Percentiles rank a stretch among this genome's conserved stretches.
These are phyloP conservation scores for Whalleya microplaca DNA, from an alignment of 2,329 filamentous ascomycete species.

Conservation along the genomic window DNA sequence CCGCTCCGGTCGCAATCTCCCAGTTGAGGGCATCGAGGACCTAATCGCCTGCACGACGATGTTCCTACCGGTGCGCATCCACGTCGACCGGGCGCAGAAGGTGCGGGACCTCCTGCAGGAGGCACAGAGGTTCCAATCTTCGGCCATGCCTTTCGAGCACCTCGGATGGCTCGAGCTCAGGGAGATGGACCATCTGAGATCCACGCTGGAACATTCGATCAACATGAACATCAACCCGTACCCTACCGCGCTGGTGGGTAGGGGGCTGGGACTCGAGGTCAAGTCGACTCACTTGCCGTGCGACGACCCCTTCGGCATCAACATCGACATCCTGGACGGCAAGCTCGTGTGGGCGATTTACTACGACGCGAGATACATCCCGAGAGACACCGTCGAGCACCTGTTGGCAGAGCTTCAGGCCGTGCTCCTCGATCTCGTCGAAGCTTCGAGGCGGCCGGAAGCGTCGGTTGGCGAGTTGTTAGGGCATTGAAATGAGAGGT, in stretches of 20 bases:
- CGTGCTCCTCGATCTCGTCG: not conserved
- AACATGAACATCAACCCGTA: slow-evolving; percentile 10
- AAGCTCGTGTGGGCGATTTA: slow-evolving; percentile 3
- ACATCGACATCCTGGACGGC: slow-evolving; percentile 1
- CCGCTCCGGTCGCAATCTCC: slow-evolving; percentile 6
- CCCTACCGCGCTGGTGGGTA: not conserved
- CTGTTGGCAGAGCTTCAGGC: not conserved
- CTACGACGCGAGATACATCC: slow-evolving; percentile 1
- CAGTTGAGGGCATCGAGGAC: slow-evolving; percentile 4
- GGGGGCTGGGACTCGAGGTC: not conserved
- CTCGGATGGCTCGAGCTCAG: slow-evolving; percentile 6
- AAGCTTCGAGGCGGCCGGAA: not conserved
- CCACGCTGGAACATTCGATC: not conserved
- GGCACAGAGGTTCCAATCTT: not conserved
- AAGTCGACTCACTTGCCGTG: not conserved
- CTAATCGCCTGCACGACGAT: slow-evolving; percentile 2
- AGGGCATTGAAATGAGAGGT: not conserved
- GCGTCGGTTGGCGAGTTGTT: not conserved
- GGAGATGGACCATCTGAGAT: slow-evolving; percentile 5
- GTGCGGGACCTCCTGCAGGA: slow-evolving; percentile 1
- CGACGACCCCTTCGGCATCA: slow-evolving; percentile 6
- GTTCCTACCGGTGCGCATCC: slow-evolving; percentile 1
- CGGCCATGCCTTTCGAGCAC: slow-evolving; percentile 2
- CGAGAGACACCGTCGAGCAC: not conserved
- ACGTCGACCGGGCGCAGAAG: not conserved